These are phyloP conservation scores for Eleusine coracana DNA, from an alignment of 176 grass and related monocot genomes.

Conservation along the genomic window DNA sequence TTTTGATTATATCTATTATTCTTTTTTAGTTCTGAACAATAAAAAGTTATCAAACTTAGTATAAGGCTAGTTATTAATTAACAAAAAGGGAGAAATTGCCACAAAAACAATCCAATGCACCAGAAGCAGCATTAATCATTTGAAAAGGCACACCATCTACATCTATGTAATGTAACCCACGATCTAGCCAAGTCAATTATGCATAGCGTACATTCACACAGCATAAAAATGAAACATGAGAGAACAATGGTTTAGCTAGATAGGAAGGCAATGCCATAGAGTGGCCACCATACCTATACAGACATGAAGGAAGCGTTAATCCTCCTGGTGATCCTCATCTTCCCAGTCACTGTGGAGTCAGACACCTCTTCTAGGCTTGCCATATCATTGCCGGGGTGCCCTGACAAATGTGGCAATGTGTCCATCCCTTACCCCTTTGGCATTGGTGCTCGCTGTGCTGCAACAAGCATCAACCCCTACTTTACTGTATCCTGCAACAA, in stretches of 20 bases:
- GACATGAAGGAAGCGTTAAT: slow-evolving; percentile 29
- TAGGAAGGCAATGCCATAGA: background rate
- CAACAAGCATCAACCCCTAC: background rate
- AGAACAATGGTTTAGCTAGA: background rate
- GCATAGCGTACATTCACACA: background rate
- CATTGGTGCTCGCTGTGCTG: slow-evolving; percentile 5
- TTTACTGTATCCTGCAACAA: slow-evolving; percentile 25
- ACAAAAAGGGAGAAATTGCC: background rate
- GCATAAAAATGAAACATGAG: background rate
- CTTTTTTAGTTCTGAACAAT: background rate
- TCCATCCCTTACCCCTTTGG: slow-evolving; percentile 48
- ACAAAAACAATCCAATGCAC: slow-evolving; percentile 1
- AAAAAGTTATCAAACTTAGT: background rate
- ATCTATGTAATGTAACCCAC: background rate
- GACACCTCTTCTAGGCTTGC: background rate
- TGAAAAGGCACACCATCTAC: background rate
- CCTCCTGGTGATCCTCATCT: slow-evolving; percentile 5
- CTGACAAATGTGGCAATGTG: slow-evolving; percentile 26
- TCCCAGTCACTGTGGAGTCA: background rate
- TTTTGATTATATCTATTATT: background rate
- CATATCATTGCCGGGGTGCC: slow-evolving; percentile 34
- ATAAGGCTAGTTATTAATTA: background rate
- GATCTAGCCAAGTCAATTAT: background rate
- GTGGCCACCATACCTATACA: background rate
- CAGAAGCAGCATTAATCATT: background rate